Evolutionary conservation across 1,139 yeast genomes (phyloP), one percentile per base, ranked within the genome.

Genomic region (Zygoascus hellenicus): DNA sequence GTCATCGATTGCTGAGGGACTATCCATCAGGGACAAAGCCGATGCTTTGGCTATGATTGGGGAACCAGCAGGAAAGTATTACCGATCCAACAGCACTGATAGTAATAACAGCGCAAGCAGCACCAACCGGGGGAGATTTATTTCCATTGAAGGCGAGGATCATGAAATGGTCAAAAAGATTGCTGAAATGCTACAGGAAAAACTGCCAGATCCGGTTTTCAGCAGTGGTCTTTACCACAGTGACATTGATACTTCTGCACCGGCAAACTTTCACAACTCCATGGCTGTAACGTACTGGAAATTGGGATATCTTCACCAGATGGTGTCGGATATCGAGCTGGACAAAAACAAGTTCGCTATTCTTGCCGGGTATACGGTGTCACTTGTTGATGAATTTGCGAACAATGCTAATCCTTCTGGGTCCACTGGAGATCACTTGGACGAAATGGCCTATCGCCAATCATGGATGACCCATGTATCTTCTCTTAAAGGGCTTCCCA

Each of bases 71-170:
- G 36, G 43, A 10, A 31, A 30, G 17, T 41, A 32, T 33, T 41
- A 41, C 16, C 28, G 36, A 33, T 41, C 43, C 42, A 43, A 43
- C 42, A 50, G 35, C 46, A 48, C 17, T 48, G 47, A 36, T 43
- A 46, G 42, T 29, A 33, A 38, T 32, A 29, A 41, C 17, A 28
- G 38, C 26, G 14, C 41, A n/a, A 37, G 42, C 7, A 26, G 46
- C 19, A 14, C 31, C 10, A 15, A 37, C 28, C 19, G 48, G 29
- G 43, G 54, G 28, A 49, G 43, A 42, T 51, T 58, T 17, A 51
- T 60, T 30, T 59, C 65, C 9, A 51, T 60, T 10, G 65, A 61
- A 30, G 63, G 63, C 10, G 49, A 46, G 9, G 61, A 59, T 40
- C 48, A 46, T 28, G 57, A 49, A 16, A 45, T 57, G 49, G 53